Evolutionary conservation across 140 eudicot species (phyloP), one percentile per base, ranked within the genome.

Genomic region (Ambrosia hybrid): DNA sequence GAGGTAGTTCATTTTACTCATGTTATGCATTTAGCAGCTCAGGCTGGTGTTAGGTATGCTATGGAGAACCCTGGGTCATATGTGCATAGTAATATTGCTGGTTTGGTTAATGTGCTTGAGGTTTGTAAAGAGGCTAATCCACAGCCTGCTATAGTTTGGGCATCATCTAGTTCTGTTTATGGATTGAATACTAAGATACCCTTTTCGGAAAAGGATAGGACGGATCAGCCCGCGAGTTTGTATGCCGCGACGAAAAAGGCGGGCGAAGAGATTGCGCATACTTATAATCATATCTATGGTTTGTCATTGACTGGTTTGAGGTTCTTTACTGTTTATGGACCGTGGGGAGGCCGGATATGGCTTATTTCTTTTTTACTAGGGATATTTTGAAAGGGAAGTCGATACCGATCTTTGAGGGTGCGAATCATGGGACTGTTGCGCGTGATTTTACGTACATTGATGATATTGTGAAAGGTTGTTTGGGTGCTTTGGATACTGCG

Each of bases 341-440:
- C 97, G 17, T 92, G 98, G 98, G 98, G 3, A 85, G 98, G 65
- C 98, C 98, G 9, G 98, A 93, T 43, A 93, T 93, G 98, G 98
- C 98, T 0, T 93, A 93, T 76, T 93, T 90, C 85, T 93, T 93
- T 13, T 93, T 93, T 52, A 86, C 96, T 0, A 79, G 38, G 65
- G 93, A 93, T 79, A 89, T 93, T 5, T 82, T 93, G 81, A 86
- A 83, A 66, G 98, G 98, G 51, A 93, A 90, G 55, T 72, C 94
- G 7, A 90, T 93, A 5, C 91, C 91, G 0, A 88, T 93, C 21
- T 93, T 93, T 53, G 98, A 93, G 73, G 96, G 83, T 4, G 82
- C 96, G 2, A 87, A 93, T 81, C 98, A 90, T 58, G 98, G 97
- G 0, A 93, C 98, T 0, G 97, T 93, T 11, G 98, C 98, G 11